phyloP scores from a whole-genome alignment of 352 stramenopile genomes.

The Globisporangium spiculum region DNA sequence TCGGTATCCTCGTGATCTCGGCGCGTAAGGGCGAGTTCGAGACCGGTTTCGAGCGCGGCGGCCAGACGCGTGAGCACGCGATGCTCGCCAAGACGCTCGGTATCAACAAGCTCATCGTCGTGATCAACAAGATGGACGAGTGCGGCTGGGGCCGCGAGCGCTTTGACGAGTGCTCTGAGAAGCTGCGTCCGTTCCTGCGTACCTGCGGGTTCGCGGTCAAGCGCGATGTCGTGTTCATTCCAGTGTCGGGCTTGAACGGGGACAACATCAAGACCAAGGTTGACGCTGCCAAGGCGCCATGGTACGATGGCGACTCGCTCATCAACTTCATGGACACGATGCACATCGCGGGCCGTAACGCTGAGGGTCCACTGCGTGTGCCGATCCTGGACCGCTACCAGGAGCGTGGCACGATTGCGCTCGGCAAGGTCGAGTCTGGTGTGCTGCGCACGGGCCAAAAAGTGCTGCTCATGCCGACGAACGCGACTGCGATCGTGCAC shows the following conservation, averaged over 20 bases:
- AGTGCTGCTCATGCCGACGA: slow-evolving; percentile 95
- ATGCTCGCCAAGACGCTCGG: slow-evolving; percentile 99
- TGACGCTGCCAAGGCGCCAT: slow-evolving; percentile 65
- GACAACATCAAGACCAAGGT: slow-evolving; percentile 96
- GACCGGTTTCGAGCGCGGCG: slow-evolving; percentile 97
- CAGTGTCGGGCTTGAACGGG: slow-evolving; percentile 95
- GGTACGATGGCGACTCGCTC: slow-evolving; percentile 95
- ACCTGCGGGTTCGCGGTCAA: slow-evolving; percentile 98
- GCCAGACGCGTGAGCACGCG: slow-evolving; percentile 98
- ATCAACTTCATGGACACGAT: slow-evolving; percentile 93
- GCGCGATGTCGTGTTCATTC: slow-evolving; percentile 97
- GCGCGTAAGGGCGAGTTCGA: slow-evolving; percentile 98
- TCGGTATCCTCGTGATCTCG: slow-evolving; percentile 97
- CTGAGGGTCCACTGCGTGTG: slow-evolving; percentile 90
- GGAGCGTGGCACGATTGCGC: slow-evolving; percentile 95
- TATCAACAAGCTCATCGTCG: slow-evolving; percentile 97
- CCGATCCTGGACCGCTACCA: slow-evolving; percentile 97
- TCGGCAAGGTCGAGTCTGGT: slow-evolving; percentile 98
- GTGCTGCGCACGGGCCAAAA: slow-evolving; percentile 91
- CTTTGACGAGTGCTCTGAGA: slow-evolving; percentile 90
- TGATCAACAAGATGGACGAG: slow-evolving; percentile 99
- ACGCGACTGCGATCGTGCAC: slow-evolving; percentile 52
- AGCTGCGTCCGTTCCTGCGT: slow-evolving; percentile 93
- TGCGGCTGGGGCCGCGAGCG: slow-evolving; percentile 93
- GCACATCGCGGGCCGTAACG: slow-evolving; percentile 89